These are phyloP conservation scores for Favolaschia claudopus DNA, from an alignment of 768 basidiomycete genomes.

Conservation along the genomic window DNA sequence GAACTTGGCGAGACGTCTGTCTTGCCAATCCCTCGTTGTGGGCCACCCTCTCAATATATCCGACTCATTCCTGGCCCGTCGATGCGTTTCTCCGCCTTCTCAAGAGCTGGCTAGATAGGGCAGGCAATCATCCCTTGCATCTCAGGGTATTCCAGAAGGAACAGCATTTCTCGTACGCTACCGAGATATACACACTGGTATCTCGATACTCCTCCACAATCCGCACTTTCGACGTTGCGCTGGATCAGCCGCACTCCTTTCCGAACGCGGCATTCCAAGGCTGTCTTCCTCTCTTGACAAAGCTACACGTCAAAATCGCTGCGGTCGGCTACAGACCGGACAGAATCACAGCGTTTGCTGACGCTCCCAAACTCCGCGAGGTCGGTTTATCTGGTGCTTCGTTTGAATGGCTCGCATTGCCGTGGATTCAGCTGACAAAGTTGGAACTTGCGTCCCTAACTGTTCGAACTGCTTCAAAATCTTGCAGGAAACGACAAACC, in stretches of 20 bases:
- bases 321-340: background rate
- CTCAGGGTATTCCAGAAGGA: too few relatives aligned
- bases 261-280: background rate
- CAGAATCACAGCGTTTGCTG: background rate
- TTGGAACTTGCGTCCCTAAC: background rate
- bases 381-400: background rate
- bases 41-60: conserved; percentile 3
- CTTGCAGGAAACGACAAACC: background rate
- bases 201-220: background rate
- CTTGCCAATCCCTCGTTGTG: background rate
- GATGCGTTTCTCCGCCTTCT: background rate
- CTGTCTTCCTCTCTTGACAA: background rate
- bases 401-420: background rate
- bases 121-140: background rate
- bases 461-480: background rate
- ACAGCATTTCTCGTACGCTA: background rate
- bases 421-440: conserved; percentile 11
- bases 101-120: conserved; percentile 6
- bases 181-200: background rate
- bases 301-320: background rate
- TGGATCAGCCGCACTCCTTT: background rate
- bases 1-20: too few relatives aligned
- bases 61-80: background rate
- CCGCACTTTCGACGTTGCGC: background rate
- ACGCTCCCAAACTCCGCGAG: conserved; percentile 13